Evolutionary conservation across 2,329 filamentous ascomycete genomes (phyloP).

Genomic region (Aspergillus sp.): DNA sequence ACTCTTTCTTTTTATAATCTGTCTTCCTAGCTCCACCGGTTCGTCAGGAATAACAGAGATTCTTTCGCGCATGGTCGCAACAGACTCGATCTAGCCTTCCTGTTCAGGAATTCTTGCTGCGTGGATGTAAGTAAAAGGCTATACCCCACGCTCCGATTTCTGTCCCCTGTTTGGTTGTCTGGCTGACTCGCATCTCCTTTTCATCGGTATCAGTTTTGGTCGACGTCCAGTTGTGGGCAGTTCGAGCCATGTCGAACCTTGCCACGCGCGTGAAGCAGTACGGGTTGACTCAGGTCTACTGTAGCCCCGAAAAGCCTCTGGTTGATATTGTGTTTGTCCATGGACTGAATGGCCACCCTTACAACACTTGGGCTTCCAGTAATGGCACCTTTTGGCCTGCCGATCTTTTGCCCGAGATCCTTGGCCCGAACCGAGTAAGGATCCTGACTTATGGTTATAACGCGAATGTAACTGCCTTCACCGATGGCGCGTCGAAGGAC

Average conservation of each 20-base stretch:
- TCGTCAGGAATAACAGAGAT: not conserved
- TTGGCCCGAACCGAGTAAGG: constrained; percentile 61
- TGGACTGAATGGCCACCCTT: constrained; percentile 67
- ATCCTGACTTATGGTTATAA: constrained; percentile 75
- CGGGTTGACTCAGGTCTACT: constrained; percentile 47
- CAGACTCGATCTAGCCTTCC: not conserved
- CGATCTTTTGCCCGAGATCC: constrained; percentile 64
- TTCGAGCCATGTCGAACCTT: constrained; percentile 22
- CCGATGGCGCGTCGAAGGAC: constrained; percentile 60
- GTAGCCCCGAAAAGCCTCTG: constrained; percentile 37
- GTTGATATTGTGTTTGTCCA: constrained; percentile 68
- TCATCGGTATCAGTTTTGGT: not conserved
- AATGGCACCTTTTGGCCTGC: constrained; percentile 66
- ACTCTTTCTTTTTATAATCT: not conserved
- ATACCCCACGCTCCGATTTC: no score
- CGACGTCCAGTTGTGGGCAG: not conserved
- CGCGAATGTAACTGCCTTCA: constrained; percentile 60
- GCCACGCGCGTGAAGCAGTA: constrained; percentile 36
- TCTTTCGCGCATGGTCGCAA: constrained; percentile 1
- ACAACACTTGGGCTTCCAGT: constrained; percentile 61
- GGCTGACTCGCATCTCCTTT: not conserved
- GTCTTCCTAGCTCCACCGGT: not conserved
- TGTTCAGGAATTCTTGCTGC: not conserved
- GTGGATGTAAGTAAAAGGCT: not conserved
- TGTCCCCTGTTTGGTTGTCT: not conserved